Conservation (phyloP, 805 yeast species). For the Schwanniomyces polymorphus region DNA sequence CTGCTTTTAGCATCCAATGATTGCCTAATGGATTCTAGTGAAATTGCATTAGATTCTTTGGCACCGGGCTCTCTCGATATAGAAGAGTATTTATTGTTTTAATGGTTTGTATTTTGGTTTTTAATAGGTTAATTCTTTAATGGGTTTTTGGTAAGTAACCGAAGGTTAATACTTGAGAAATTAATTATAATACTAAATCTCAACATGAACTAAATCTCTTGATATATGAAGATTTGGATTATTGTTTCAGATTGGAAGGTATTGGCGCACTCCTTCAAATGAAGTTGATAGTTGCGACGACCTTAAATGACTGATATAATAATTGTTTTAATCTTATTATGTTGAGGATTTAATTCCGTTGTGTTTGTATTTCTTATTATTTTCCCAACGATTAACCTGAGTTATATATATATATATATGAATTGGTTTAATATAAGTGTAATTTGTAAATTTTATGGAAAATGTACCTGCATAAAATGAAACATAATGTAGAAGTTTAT, state of each 20-base stretch:
- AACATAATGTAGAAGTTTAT: too few species aligned
- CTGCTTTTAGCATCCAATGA: conserved; percentile 9
- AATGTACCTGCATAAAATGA: not conserved
- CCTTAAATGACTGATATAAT: not conserved
- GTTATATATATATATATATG: not conserved
- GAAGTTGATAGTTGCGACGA: conserved; percentile 4
- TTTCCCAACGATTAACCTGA: not conserved
- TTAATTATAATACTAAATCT: not conserved
- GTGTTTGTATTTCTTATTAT: not conserved
- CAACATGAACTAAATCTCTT: not conserved
- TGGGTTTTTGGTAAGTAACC: not conserved
- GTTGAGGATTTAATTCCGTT: not conserved
- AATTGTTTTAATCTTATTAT: not conserved
- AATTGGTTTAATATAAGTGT: not conserved
- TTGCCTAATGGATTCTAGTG: not conserved
- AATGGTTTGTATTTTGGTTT: conserved; percentile 4
- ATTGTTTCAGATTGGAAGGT: not conserved
- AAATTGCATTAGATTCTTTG: not conserved
- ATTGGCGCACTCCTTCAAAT: conserved; percentile 2
- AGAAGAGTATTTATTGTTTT: conserved; percentile 32
- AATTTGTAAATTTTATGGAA: not conserved
- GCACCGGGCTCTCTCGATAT: conserved; percentile 14
- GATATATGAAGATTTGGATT: not conserved
- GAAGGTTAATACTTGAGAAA: not conserved
- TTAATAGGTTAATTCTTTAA: conserved; percentile 1